Percentiles rank a stretch among this genome's conserved stretches.
phyloP scores from a whole-genome alignment of 1,139 yeast genomes.

The Taiozyma sp. region DNA sequence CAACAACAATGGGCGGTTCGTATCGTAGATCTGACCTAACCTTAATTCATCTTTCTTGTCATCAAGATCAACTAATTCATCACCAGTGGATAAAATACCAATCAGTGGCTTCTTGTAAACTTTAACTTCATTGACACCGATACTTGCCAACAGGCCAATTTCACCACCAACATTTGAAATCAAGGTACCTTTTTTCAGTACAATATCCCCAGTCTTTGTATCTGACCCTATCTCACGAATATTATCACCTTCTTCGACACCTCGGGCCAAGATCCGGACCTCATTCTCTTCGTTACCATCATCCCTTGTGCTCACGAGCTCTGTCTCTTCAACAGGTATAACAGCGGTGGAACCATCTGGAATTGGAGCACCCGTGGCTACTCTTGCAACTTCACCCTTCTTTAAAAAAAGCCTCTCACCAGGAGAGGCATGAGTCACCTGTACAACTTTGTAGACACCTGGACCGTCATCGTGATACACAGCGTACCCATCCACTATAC shows the following conservation, averaged over 20 bases:
- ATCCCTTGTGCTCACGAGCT: slow-evolving; percentile 27
- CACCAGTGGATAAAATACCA: slow-evolving; percentile 46
- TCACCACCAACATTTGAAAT: slow-evolving; percentile 42
- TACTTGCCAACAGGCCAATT: slow-evolving; percentile 40
- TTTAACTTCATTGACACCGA: slow-evolving; percentile 32
- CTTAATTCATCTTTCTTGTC: slow-evolving; percentile 12
- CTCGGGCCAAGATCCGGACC: slow-evolving; percentile 31
- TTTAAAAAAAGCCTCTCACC: slow-evolving; percentile 14
- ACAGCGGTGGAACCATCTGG: slow-evolving; percentile 47
- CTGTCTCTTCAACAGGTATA: slow-evolving; percentile 48
- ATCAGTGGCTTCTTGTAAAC: slow-evolving; percentile 37
- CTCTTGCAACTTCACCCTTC: slow-evolving; percentile 35
- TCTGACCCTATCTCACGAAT: slow-evolving; percentile 44
- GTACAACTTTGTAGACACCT: slow-evolving; percentile 34
- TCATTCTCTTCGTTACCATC: slow-evolving; percentile 35
- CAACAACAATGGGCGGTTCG: slow-evolving; percentile 41
- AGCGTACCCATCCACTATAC: slow-evolving; percentile 52
- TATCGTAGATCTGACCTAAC: slow-evolving; percentile 43
- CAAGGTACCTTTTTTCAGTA: slow-evolving; percentile 30
- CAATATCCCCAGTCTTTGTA: slow-evolving; percentile 30
- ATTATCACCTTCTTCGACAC: slow-evolving; percentile 36
- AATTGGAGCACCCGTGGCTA: slow-evolving; percentile 51
- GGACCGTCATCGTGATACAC: slow-evolving; percentile 39
- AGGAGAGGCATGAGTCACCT: slow-evolving; percentile 39
- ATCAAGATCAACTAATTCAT: slow-evolving; percentile 37